These are phyloP conservation scores for Trypanosoma brucei DNA, from an alignment of 208 protist species.

Conservation along the genomic window DNA sequence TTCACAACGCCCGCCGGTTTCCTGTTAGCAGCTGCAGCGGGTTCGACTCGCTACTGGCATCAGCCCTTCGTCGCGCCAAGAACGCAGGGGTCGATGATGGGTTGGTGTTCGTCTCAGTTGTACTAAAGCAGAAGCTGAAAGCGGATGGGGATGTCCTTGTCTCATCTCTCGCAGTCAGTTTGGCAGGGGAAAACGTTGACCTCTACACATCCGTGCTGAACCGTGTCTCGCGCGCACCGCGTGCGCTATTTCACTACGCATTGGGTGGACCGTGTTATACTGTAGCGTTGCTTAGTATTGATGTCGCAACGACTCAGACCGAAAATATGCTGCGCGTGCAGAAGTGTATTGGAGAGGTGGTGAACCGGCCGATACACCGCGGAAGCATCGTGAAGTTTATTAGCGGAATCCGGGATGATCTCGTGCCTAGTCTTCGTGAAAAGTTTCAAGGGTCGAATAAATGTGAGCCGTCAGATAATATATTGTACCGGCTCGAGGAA, in stretches of 20 bases:
- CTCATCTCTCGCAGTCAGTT: conserved; percentile 59
- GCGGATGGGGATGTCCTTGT: conserved; percentile 55
- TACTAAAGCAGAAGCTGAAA: conserved; percentile 60
- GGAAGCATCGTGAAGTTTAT: conserved; percentile 77
- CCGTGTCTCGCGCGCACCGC: conserved; percentile 55
- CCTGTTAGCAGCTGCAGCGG: conserved; percentile 24
- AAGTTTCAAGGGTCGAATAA: conserved; percentile 37
- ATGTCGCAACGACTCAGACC: conserved; percentile 47
- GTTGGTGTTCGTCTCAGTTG: conserved; percentile 60
- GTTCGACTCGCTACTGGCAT: conserved; percentile 52
- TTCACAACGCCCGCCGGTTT: conserved; percentile 55
- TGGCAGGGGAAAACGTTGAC: conserved; percentile 66
- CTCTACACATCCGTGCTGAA: conserved; percentile 68
- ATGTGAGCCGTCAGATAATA: conserved; percentile 34
- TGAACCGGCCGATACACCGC: conserved; percentile 59
- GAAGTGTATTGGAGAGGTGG: conserved; percentile 53
- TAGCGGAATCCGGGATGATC: conserved; percentile 54
- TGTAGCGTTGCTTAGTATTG: conserved; percentile 66
- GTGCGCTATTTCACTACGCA: conserved; percentile 76
- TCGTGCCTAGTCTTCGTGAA: conserved; percentile 49
- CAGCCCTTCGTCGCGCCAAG: conserved; percentile 29
- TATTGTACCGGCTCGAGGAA: conserved; percentile 54
- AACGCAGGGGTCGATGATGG: conserved; percentile 49
- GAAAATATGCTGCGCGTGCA: conserved; percentile 73
- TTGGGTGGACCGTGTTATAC: conserved; percentile 81